Base-by-base conservation (phyloP, 2,329 filamentous ascomycete genomes). In the Madurella fahalii region DNA sequence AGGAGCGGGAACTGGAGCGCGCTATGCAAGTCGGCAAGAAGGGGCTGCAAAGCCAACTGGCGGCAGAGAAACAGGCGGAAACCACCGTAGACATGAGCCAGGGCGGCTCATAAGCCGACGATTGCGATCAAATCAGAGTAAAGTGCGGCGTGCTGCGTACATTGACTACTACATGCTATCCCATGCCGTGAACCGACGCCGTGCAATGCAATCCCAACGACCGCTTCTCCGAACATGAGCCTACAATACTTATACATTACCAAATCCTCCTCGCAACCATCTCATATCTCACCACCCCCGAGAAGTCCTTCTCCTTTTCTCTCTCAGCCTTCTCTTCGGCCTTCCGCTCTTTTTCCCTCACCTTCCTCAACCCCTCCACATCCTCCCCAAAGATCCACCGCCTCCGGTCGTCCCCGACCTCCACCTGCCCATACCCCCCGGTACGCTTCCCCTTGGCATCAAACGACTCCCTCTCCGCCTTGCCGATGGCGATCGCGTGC, bases 211-310 rank as follows among this genome's bases (percentile, higher is more conserved):
- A 17, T 5, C 25, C 16, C 20, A 18, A 47, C 18, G 12, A 42
- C 16, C 25, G 7, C 25, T 25, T 25, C 25, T 25, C 7, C 25
- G 25, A 25, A 3, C 4, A 25, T 7, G 3, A 25, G 25, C 25
- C 25, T 25, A 25, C 25, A 25, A 25, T 25, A 7, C 25, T 7
- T 25, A 7, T 25, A 25, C 25, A 25, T 61, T 71, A 97, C 94
- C 94, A 99, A 64, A 99, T 99, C 68, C 94, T 81, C 79, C 96
- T 97, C 0, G 90, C 90, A 64, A 91, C 86, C 94, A 97, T 96
- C 68, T 91, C 90, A 74, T 96, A 99, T 64, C 94, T 80, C 63
- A 79, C 83, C 59, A 84, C 90, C 68, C 74, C 83, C 65, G 79
- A 87, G 71, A 83, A 83, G 68, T 82, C 83, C 50, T 82, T 79